These are phyloP conservation scores for Phaeosphaeriaceae sp. DNA, from an alignment of 2,329 filamentous ascomycete genomes.

Conservation along the genomic window DNA sequence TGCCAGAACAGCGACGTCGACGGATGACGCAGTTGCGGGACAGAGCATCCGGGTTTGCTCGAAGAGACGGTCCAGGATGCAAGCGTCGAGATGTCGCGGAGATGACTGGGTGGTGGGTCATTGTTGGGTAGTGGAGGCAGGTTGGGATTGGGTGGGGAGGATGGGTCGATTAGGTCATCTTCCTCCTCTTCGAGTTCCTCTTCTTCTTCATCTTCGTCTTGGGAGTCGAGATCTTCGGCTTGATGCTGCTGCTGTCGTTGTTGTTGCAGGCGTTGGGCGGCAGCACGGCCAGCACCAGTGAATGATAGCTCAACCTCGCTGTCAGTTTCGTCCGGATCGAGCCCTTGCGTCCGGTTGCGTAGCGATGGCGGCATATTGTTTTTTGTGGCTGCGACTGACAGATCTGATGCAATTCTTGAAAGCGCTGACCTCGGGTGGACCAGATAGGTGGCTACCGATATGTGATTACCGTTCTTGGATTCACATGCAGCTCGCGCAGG, in stretches of 20 bases:
- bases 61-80: slow-evolving; percentile 85
- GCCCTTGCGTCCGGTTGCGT: slow-evolving; percentile 22
- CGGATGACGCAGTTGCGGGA: slow-evolving; percentile 76
- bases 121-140: slow-evolving; percentile 45
- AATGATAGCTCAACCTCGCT: slow-evolving; percentile 32
- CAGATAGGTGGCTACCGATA: neutral
- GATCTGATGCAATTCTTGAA: neutral
- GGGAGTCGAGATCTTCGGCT: neutral
- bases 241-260: neutral
- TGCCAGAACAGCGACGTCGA: slow-evolving; percentile 81
- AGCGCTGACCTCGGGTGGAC: neutral
- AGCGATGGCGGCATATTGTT: slow-evolving; percentile 26
- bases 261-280: neutral
- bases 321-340: slow-evolving; percentile 27
- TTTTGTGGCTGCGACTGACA: neutral
- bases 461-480: neutral
- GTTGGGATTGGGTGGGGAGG: slow-evolving; percentile 21
- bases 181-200: slow-evolving; percentile 29
- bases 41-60: slow-evolving; percentile 80
- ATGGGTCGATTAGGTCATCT: slow-evolving; percentile 24
- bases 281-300: neutral
- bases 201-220: slow-evolving; percentile 24
- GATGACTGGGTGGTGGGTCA: slow-evolving; percentile 51
- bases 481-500: slow-evolving; percentile 10
- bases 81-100: slow-evolving; percentile 86